Base-by-base conservation (phyloP, 192 early-diverging fungal genomes). In the Umbelopsis vinacea region DNA sequence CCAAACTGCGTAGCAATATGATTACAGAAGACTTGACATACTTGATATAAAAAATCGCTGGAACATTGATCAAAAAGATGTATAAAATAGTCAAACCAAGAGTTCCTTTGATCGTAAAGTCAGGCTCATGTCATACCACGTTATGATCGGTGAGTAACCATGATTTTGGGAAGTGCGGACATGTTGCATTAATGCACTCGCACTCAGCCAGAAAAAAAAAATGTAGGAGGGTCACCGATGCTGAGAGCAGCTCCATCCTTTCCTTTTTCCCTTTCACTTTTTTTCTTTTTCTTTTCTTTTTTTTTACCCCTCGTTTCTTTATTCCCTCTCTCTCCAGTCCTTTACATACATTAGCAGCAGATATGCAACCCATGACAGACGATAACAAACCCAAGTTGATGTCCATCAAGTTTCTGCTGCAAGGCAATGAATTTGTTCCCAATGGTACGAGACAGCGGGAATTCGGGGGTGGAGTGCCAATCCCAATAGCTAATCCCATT, bases 301-400 rank as follows among this genome's bases (percentile, higher is more conserved):
- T 43, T 29, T 29, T 29, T 29, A 29, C 29, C 29, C 29, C 29
- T 29, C 29, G 22, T 60, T 54, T 54, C 60, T 75, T 45, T 43
- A 43, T 46, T 26, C 46, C 24, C 17, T 76, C 46, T 54, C 50
- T 66, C 35, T 69, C 38, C 40, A 47, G 57, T 69, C 73, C 68
- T 68, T 75, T 69, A 69, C 53, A 70, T 52, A 63, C 45, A 26
- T n/a, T 57, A 29, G 47, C 55, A 21, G 70, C 70, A 69, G 68
- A 66, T 46, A 70, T 68, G 3, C 74, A 69, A 37, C 70, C n/a
- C 76, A 78, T 72, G 76, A 72, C 73, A 71, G 43, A 52, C 35
- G 23, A 52, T 24, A 22, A 40, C 6, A 40, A 24, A 4, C 46
- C 35, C 29, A 21, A 24, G 46, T 24, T 67, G 33, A 52, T 35